A percentile compares a stretch with the other conserved stretches of the same genome.
phyloP scores from a whole-genome alignment of 2,329 filamentous ascomycete species.

The Trichophyton verrucosum region DNA sequence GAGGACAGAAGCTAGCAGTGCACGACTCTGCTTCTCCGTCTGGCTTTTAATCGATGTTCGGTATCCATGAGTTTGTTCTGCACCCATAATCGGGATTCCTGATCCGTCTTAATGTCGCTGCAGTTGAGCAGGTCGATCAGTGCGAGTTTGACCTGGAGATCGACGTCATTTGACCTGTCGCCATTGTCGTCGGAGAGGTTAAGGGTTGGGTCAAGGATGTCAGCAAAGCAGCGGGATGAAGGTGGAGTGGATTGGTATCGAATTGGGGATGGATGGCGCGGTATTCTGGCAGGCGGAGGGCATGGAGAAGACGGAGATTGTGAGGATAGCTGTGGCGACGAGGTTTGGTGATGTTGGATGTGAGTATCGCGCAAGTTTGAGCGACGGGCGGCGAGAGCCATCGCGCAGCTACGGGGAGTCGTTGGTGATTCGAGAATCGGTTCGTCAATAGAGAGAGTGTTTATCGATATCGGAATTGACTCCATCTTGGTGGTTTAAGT shows the following conservation, averaged over 20 bases:
- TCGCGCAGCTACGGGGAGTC: neutral
- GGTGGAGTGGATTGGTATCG: slow-evolving; percentile 12
- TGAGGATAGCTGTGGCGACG: neutral
- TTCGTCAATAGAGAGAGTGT: neutral
- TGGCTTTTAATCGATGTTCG: slow-evolving; percentile 14
- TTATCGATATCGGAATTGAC: neutral
- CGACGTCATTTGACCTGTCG: slow-evolving; percentile 12
- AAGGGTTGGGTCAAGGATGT: slow-evolving; percentile 1
- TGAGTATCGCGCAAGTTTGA: neutral
- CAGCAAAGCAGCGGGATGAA: slow-evolving; percentile 5
- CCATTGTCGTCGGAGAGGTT: slow-evolving; percentile 4
- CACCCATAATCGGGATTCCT: slow-evolving; percentile 14
- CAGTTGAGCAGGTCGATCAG: slow-evolving; percentile 15
- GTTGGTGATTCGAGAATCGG: neutral
- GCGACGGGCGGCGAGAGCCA: neutral
- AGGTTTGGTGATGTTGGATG: neutral
- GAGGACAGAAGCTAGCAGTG: neutral
- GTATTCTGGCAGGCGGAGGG: slow-evolving; percentile 10
- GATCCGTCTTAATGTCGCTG: slow-evolving; percentile 12
- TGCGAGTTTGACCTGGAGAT: slow-evolving; percentile 15
- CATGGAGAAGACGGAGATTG: neutral
- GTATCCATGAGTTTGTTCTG: slow-evolving; percentile 16
- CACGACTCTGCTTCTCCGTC: slow-evolving; percentile 12
- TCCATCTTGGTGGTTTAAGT: neutral
- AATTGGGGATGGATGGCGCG: slow-evolving; percentile 7